A percentile compares a stretch with the other conserved stretches of the same genome.
phyloP scores from a whole-genome alignment of 2,329 filamentous ascomycete genomes.

The Acephala macrosclerotiorum region DNA sequence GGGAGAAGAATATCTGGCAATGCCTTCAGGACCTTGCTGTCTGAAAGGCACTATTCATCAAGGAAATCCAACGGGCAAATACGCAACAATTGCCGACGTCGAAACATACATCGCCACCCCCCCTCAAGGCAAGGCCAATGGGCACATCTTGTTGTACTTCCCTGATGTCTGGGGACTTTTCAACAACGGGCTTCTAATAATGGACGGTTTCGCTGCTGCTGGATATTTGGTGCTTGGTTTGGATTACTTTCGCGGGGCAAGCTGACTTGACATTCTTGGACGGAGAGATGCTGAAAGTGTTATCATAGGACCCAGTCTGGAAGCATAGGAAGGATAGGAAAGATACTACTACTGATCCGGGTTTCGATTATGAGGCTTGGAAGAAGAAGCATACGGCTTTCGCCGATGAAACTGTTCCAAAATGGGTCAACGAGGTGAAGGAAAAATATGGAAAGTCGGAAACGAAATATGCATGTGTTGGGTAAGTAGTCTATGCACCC shows the following conservation, averaged over 20 bases:
- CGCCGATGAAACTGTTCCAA: conserved; percentile 7
- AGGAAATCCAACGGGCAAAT: conserved; percentile 4
- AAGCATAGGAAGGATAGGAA: conserved; percentile 8
- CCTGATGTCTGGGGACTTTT: conserved; percentile 16
- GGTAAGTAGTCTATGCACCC: not conserved
- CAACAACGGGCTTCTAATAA: conserved; percentile 12
- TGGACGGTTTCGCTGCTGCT: conserved; percentile 17
- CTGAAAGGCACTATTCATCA: conserved; percentile 15
- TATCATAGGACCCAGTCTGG: conserved; percentile 13
- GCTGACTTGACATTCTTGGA: not conserved
- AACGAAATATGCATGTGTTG: conserved; percentile 17
- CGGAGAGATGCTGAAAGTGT: not conserved
- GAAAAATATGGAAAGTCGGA: conserved; percentile 5
- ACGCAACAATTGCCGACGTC: not conserved
- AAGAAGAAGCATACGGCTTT: conserved; percentile 11
- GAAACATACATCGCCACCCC: conserved; percentile 10
- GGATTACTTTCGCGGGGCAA: conserved; percentile 20
- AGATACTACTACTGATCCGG: conserved; percentile 8
- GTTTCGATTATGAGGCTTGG: conserved; percentile 19
- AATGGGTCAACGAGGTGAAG: conserved; percentile 16
- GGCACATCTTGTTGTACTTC: conserved; percentile 14
- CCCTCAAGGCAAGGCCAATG: not conserved
- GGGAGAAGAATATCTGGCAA: conserved; percentile 11
- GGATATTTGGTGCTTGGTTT: conserved; percentile 12
- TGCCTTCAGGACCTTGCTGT: conserved; percentile 13